A percentile compares a stretch with the other conserved stretches of the same genome.
Conservation (phyloP, 768 basidiomycete genomes). For the Mycena galericulata region DNA sequence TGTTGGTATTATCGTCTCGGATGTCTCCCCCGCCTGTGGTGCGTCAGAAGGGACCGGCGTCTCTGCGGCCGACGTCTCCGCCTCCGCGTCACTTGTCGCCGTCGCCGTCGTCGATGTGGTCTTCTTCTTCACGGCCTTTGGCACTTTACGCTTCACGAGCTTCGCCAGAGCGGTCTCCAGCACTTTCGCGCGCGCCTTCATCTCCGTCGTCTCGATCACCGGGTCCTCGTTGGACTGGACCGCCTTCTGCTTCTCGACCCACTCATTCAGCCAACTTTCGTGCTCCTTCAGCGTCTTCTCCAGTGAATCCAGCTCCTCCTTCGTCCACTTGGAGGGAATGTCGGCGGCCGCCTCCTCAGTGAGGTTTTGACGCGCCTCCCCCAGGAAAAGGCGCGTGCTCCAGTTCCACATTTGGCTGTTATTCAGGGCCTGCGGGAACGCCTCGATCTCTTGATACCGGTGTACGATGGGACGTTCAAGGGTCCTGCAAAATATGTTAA, state of each 20-base stretch:
- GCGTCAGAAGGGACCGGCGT: slow-evolving; percentile 35
- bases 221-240: slow-evolving; percentile 84
- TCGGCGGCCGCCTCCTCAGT: slow-evolving; percentile 72
- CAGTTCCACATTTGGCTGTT: slow-evolving; percentile 90
- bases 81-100: slow-evolving; percentile 35
- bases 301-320: slow-evolving; percentile 85
- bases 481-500: slow-evolving; percentile 54
- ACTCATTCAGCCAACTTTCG: slow-evolving; percentile 85
- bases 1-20: slow-evolving; percentile 28
- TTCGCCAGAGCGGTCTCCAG: slow-evolving; percentile 82
- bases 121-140: slow-evolving; percentile 70
- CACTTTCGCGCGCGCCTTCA: slow-evolving; percentile 85
- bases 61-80: slow-evolving; percentile 38
- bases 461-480: slow-evolving; percentile 86
- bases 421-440: slow-evolving; percentile 86
- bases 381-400: slow-evolving; percentile 88
- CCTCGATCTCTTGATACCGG: slow-evolving; percentile 90
- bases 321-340: slow-evolving; percentile 83
- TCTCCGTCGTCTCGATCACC: slow-evolving; percentile 86
- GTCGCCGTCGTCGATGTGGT: too few species aligned
- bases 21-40: slow-evolving; percentile 10
- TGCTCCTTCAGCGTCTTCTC: slow-evolving; percentile 83
- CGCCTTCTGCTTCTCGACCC: slow-evolving; percentile 85
- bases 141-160: slow-evolving; percentile 74
- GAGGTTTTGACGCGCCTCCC: slow-evolving; percentile 80